Evolutionary conservation across 108 stramenopile species (phyloP).

Genomic region (Cylindrotheca fusiformis): DNA sequence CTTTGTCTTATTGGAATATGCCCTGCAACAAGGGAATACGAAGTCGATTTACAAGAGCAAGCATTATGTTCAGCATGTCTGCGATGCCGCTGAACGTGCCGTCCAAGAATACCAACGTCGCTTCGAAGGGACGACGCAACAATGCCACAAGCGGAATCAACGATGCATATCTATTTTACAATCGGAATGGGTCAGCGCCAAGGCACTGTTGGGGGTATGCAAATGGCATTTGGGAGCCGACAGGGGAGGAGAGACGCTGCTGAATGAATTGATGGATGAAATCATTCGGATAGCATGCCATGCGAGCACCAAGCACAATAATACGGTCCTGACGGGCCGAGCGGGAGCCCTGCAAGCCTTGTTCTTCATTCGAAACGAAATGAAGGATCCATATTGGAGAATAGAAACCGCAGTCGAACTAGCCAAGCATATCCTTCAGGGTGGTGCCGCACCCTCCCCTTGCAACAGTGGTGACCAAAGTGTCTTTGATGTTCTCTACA

Average conservation of each 20-base stretch:
- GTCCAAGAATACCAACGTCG: background rate
- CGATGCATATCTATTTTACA: background rate
- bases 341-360: constrained; percentile 51
- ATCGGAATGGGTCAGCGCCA: background rate
- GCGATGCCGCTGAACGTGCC: background rate
- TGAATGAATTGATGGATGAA: background rate
- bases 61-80: background rate
- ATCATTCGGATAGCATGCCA: background rate
- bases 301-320: background rate
- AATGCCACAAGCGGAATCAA: background rate
- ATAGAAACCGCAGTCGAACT: constrained; percentile 10
- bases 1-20: constrained; percentile 14
- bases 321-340: constrained; percentile 42
- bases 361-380: constrained; percentile 30
- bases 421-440: background rate
- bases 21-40: background rate
- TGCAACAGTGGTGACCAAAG: too few species aligned
- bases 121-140: background rate
- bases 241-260: background rate
- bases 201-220: background rate
- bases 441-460: too few species aligned
- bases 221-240: background rate
- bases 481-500: too few species aligned
- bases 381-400: constrained; percentile 23
- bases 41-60: background rate